Evolutionary conservation across 148 eudicot genomes (phyloP).

Genomic region (Cornus controversa): DNA sequence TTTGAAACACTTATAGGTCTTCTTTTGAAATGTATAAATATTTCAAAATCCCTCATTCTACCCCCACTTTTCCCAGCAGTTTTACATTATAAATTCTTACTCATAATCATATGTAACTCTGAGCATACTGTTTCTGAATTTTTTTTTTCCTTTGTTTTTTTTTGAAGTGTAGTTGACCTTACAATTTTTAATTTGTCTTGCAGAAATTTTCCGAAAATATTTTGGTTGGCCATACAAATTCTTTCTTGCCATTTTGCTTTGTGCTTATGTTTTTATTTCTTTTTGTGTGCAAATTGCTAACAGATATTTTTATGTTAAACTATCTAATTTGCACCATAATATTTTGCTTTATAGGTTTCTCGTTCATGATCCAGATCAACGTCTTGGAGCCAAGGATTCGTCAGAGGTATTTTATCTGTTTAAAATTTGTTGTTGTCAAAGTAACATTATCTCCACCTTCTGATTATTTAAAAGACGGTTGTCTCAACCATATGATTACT

Average conservation of each 20-base stretch:
- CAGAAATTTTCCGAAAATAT: background rate
- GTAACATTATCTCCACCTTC: background rate
- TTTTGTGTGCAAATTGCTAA: background rate
- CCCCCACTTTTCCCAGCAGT: background rate
- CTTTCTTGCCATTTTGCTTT: background rate
- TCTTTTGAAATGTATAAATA: background rate
- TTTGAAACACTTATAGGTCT: background rate
- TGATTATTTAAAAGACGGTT: background rate
- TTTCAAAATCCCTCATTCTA: background rate
- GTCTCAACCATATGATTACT: background rate
- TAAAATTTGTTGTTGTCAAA: background rate
- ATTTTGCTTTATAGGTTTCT: constrained; percentile 42
- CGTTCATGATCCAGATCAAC: constrained; percentile 50
- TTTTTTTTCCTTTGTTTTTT: no score
- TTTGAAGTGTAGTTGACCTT: background rate
- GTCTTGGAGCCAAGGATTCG: constrained; percentile 65
- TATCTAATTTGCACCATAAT: background rate
- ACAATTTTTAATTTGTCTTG: background rate
- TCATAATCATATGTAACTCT: background rate
- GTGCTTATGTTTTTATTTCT: background rate
- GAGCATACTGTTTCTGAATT: background rate
- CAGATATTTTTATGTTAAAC: background rate
- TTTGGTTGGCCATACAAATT: background rate
- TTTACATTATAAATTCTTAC: background rate
- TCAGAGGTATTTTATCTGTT: constrained; percentile 40